Conservation (phyloP, 2,329 filamentous ascomycete genomes). For the Dendrostoma leiphaemia region DNA sequence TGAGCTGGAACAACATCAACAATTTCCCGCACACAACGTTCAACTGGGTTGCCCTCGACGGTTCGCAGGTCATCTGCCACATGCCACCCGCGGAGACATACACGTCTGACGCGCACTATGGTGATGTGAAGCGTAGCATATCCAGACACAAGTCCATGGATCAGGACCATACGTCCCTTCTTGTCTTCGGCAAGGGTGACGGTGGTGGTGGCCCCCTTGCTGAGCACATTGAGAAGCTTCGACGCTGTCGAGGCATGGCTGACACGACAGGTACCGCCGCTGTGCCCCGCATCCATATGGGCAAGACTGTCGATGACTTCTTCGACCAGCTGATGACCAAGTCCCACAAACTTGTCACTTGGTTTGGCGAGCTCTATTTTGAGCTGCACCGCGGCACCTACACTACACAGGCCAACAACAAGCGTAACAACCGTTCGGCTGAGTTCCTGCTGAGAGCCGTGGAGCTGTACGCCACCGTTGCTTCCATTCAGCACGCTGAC, state of each 20-base stretch:
- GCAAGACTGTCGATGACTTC: constrained; percentile 89
- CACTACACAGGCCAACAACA: constrained; percentile 97
- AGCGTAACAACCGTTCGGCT: constrained; percentile 84
- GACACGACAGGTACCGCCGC: constrained; percentile 69
- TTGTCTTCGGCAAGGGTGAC: constrained; percentile 96
- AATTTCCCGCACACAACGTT: constrained; percentile 98
- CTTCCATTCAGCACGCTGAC: constrained; percentile 66
- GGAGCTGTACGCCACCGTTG: constrained; percentile 83
- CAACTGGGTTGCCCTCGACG: constrained; percentile 95
- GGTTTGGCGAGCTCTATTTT: constrained; percentile 98
- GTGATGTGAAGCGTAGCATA: constrained; percentile 86
- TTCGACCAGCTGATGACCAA: constrained; percentile 84
- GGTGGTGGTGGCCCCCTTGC: constrained; percentile 94
- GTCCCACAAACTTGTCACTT: constrained; percentile 77
- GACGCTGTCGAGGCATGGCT: constrained; percentile 85
- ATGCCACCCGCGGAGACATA: constrained; percentile 97
- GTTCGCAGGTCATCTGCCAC: constrained; percentile 94
- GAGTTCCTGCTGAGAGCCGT: constrained; percentile 85
- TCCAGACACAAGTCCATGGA: constrained; percentile 94
- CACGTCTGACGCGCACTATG: constrained; percentile 90
- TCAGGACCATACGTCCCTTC: constrained; percentile 82
- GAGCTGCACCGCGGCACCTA: constrained; percentile 96
- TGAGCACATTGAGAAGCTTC: constrained; percentile 90
- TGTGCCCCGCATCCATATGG: constrained; percentile 85
- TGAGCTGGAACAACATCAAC: constrained; percentile 99